Percentiles rank a stretch among this genome's conserved stretches.
phyloP scores from a whole-genome alignment of 345 rosid genomes.

The Gossypium ekmanianum region DNA sequence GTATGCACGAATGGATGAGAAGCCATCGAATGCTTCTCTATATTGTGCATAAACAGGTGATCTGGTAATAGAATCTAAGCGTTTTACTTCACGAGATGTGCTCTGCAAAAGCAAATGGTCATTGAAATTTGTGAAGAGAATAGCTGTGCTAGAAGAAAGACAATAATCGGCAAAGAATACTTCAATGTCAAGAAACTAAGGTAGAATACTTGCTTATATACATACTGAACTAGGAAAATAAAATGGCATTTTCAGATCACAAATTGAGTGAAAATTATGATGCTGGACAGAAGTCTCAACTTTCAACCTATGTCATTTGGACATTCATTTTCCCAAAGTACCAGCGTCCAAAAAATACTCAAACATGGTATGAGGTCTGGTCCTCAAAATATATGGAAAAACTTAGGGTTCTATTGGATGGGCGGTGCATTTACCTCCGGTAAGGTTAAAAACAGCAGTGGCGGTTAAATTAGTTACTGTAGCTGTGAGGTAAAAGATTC shows the following conservation, averaged over 20 bases:
- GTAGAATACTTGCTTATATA: background rate
- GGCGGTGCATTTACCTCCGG: too few species aligned
- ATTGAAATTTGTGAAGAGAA: background rate
- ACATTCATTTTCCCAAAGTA: background rate
- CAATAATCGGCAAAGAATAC: background rate
- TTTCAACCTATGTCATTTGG: background rate
- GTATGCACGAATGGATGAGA: slow-evolving; percentile 83
- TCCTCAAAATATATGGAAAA: background rate
- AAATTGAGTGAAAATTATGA: background rate
- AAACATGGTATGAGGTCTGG: background rate
- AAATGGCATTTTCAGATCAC: background rate
- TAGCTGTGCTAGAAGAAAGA: background rate
- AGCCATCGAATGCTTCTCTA: slow-evolving; percentile 44
- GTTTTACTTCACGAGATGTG: slow-evolving; percentile 91
- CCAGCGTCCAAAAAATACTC: background rate
- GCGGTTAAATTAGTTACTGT: too few species aligned
- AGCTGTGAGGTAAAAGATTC: too few species aligned
- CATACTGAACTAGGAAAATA: background rate
- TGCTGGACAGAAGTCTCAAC: background rate
- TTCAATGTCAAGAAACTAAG: background rate
- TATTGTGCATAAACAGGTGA: slow-evolving; percentile 89
- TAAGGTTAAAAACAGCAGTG: too few species aligned
- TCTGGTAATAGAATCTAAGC: slow-evolving; percentile 81
- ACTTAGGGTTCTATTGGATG: background rate
- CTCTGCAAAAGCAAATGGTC: slow-evolving; percentile 40